Evolutionary conservation across 345 rosid genomes (phyloP), one percentile per base, ranked within the genome.

Genomic region (Salix dunnii): DNA sequence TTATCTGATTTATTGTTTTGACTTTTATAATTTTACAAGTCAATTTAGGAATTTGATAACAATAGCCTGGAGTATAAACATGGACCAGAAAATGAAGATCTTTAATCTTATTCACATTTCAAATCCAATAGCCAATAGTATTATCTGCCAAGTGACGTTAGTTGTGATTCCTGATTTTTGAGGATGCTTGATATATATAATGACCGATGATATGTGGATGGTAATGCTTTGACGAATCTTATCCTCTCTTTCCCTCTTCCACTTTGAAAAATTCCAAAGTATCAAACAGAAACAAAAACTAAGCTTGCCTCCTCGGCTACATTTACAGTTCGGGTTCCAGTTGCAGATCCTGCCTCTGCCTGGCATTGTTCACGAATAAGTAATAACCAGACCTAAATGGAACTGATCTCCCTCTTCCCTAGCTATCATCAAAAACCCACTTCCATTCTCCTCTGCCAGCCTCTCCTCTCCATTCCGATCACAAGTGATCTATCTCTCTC

Each of bases 341-440:
- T 14, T 46, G 18, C 49, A 14, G 49, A 12, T 46, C 49, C 49
- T 46, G 49, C 49, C 6, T 14, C 49, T 46, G 49, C 49, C 49
- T 46, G 49, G 16, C 49, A 13, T 43, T 43, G 17, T 43, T 43
- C 14, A 40, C 43, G 0, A 40, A 40, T 10, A 10, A 40, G 43
- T 12, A 40, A 46, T 12, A 14, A 3, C 18, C 16, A 46, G 68
- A 35, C 64, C 51, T 73, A 72, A 76, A 88, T 88, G 94, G 90
- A 85, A 72, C 84, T 84, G 28, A 8, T 31, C 80, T 84, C 71
- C 20, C 58, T 85, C 81, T 87, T 85, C 68, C 82, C 78, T 62
- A 30, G 40, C 87, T 62, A 67, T 74, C 90, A 87, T 25, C 82
- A 67, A 72, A 67, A 25, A 76, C 72, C 78, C 18, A n/a, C 71